Evolutionary conservation across 345 rosid species (phyloP), one percentile per base, ranked within the genome.

Genomic region (Alliaria petiolata): DNA sequence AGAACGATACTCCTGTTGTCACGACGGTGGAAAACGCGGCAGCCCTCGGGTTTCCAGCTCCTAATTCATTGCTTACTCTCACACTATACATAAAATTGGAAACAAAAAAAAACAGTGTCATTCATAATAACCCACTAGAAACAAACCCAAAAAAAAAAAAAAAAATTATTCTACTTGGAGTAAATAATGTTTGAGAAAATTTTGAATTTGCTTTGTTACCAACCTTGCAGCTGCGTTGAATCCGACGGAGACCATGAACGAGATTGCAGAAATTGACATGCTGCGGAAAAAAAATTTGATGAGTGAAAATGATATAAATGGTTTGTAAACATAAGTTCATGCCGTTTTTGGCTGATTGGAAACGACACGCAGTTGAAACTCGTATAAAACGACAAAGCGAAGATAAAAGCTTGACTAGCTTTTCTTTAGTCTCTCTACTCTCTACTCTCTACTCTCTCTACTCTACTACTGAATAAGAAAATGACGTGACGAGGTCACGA

Each of bases 161-260:
- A 28, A 11, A 16, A 1, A 26, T n/a, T 30, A 6, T 0, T 2
- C 12, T 35, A 16, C n/a, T 17, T 3, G 28, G 1, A 5, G 4
- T 4, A 0, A 22, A 34, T 2, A 20, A 39, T 4, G 1, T 40
- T 16, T n/a, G 31, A 28, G 4, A 28, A n/a, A 28, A 3, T 3
- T 0, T 3, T 0, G 6, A n/a, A 4, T 39, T 8, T 28, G 5
- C 3, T 6, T 42, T 49, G n/a, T 42, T 16, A 22, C 65, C 52
- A 38, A 88, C 95, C 95, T 89, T 31, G 86, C 90, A 35, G 91
- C 95, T 16, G 91, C 95, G 53, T 86, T 89, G 78, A 89, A 85
- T 34, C 91, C 95, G 65, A 86, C 82, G 0, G 95, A 60, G n/a
- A 88, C 79, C 95, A 88, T 86, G 46, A 43, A 83, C 2, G 82